Percentiles rank a stretch among this genome's conserved stretches.
Conservation (phyloP, 306 rosid species). For the Cajanus cajan region DNA sequence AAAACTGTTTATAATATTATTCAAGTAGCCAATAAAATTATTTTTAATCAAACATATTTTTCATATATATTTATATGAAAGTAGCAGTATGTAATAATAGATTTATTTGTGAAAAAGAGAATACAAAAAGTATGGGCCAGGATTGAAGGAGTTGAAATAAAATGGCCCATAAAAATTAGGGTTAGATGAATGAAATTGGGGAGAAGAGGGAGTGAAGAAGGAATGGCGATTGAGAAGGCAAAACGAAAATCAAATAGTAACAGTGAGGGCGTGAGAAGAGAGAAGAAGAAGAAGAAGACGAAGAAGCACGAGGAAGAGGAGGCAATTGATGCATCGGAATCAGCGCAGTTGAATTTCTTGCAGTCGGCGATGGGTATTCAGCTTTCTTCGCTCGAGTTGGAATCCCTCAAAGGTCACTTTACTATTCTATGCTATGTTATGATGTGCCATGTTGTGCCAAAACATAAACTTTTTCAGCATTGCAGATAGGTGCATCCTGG, state of each 20-base stretch:
- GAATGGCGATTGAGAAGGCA: conserved; percentile 1
- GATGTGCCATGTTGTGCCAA: no score
- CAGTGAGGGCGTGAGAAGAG: neutral
- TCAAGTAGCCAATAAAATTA: no score
- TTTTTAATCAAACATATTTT: no score
- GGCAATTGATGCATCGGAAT: neutral
- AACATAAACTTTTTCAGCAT: no score
- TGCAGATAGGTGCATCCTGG: conserved; percentile 18
- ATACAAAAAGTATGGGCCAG: no score
- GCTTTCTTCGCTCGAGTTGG: conserved; percentile 73
- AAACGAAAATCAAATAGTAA: neutral
- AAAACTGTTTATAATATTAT: no score
- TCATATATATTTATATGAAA: no score
- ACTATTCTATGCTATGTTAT: no score
- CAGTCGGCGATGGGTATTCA: conserved; percentile 55
- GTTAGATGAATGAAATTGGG: neutral
- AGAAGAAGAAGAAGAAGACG: neutral
- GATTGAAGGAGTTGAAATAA: no score
- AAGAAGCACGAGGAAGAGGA: neutral
- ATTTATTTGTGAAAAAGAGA: no score
- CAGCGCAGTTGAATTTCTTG: conserved; percentile 51
- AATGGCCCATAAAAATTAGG: no score
- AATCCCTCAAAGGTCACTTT: conserved; percentile 45
- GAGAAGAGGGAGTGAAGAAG: neutral
- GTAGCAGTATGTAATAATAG: no score